Percentiles rank a stretch among this genome's conserved stretches.
phyloP scores from a whole-genome alignment of 1,284 basidiomycete genomes.

The Trichosporon inkin region DNA sequence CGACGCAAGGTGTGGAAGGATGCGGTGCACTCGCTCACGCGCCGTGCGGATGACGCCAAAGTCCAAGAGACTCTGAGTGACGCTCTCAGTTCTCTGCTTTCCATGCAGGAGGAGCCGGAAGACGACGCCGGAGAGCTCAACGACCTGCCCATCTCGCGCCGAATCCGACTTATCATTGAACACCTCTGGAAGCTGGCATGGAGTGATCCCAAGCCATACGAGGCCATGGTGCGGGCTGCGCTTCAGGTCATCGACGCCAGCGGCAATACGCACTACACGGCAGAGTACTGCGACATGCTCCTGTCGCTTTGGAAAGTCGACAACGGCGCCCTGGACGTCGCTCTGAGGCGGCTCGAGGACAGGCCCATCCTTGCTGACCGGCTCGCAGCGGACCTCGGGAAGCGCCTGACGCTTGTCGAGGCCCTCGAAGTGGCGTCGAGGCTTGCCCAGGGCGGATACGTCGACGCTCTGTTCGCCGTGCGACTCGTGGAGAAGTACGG shows the following conservation, averaged over 20 bases:
- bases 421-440: background rate
- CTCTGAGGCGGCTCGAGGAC: background rate
- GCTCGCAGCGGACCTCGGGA: background rate
- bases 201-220: background rate
- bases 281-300: background rate
- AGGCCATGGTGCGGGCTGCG: background rate
- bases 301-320: slow-evolving; percentile 1
- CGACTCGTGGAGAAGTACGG: background rate
- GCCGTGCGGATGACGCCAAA: background rate
- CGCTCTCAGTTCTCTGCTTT: background rate
- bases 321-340: background rate
- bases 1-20: background rate
- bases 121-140: background rate
- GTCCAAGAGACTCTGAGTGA: background rate
- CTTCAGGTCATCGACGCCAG: background rate
- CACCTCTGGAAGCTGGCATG: background rate
- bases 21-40: background rate
- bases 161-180: background rate
- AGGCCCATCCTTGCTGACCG: background rate
- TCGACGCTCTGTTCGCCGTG: background rate
- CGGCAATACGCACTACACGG: background rate
- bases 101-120: background rate
- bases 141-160: background rate
- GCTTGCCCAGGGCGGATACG: background rate
- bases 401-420: background rate